Base-by-base conservation (phyloP, 1,284 basidiomycete genomes). In the Agroathelia rolfsii region DNA sequence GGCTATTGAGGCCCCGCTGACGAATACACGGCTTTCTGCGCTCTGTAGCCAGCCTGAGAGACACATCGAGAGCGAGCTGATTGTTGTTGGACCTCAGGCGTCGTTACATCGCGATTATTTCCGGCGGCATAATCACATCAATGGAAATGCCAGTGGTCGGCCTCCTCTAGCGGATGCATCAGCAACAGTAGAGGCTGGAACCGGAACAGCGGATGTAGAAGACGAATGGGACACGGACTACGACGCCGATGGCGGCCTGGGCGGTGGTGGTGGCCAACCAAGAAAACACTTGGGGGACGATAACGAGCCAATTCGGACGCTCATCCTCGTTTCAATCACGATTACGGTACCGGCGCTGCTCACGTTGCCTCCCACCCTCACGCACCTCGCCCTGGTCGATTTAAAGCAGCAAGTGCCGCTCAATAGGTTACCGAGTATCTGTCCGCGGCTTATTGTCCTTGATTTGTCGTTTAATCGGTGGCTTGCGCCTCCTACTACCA, bases 391-490 rank as follows among this genome's bases (percentile, higher is more conserved):
- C 5, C 61, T 82, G 18, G 45, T 80, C 41, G 55, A 66, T 28
- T 44, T 73, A 7, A 52, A 61, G 0, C 39, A 50, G 6, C 51
- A 54, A 0, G 50, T 72, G 13, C 58, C 69, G 2, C 43, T 83
- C 11, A 64, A 73, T 40, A 61, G 72, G 35, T 51, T 83, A 15
- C 69, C 76, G 1, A 52, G 51, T 5, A 49, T 69, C n/a, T 80
- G 75, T 44, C 79, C 79, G 1, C 49, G 76, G 14, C 50, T 83
- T n/a, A 56, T 65, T 19, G 45, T 74, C 14, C 50, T 83, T 24
- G 79, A 83, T 47, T 49, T 83, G 16, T 82, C 79, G 1, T 78
- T 67, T 47, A 83, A 82, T 41, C 34, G 39, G 2, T 83, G 80
- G 79, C 52, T 83, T 18, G 45, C 48, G 13, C 34, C 44, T 12